Conservation (phyloP, 345 rosid species). For the Moricandia moricandioides region DNA sequence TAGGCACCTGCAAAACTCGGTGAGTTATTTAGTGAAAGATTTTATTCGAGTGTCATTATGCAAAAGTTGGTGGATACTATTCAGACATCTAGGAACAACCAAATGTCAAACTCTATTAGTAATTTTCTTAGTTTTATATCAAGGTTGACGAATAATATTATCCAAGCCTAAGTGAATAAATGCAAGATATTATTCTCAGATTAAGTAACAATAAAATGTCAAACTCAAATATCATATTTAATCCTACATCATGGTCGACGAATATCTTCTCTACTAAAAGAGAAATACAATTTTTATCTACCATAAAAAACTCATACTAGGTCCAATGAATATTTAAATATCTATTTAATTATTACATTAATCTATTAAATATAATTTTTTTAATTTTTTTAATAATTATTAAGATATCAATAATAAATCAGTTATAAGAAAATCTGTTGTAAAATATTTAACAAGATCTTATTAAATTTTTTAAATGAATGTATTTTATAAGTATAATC, state of each 20-base stretch:
- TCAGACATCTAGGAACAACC: neutral
- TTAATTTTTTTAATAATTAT: too few relatives aligned
- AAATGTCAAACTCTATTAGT: neutral
- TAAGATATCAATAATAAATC: too few relatives aligned
- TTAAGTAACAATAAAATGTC: conserved; percentile 3
- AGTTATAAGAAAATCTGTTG: too few relatives aligned
- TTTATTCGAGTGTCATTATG: neutral
- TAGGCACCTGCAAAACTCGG: neutral
- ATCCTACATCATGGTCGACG: neutral
- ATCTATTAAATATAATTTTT: too few relatives aligned
- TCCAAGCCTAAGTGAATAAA: neutral
- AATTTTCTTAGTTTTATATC: neutral
- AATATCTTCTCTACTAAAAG: too few relatives aligned
- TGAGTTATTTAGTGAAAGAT: neutral
- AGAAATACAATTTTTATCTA: too few relatives aligned
- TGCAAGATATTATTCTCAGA: neutral
- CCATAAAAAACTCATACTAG: too few relatives aligned
- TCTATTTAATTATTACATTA: too few relatives aligned
- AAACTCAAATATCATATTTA: conserved; percentile 4
- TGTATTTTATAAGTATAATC: too few relatives aligned
- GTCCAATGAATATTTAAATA: too few relatives aligned
- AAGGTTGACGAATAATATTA: neutral
- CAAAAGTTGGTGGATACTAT: neutral
- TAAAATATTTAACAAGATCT: too few relatives aligned
- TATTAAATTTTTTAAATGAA: too few relatives aligned